Base-by-base conservation (phyloP, 352 stramenopile species). In the Phytophthora pisi region DNA sequence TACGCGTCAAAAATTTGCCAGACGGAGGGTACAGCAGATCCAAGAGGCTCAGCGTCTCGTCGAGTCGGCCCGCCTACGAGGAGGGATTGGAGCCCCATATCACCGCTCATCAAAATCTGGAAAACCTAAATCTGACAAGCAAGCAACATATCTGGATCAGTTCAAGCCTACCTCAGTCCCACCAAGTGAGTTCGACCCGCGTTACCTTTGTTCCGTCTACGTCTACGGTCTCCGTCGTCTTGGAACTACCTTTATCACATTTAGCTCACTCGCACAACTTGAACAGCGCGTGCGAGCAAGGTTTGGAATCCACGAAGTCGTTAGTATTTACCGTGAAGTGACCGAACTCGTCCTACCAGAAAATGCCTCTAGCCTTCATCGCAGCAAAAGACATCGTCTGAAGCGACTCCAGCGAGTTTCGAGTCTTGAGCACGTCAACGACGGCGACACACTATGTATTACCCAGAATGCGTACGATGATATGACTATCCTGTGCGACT, bases 401-500 rank as follows among this genome's bases (percentile, higher is more conserved):
- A 70, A 76, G 24, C 70, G 58, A 24, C 65, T 90, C 0, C 68
- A 87, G 28, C 74, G 79, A 5, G 42, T 90, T 52, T 64, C 56
- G 0, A 68, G 52, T 7, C 78, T 91, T 20, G 46, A 75, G 3
- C 64, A 85, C 13, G 55, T 93, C 7, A 64, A 63, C 13, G 72
- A 90, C 16, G 83, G 84, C 0, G 84, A 91, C 36, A 66, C 75
- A 7, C 58, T 93, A 2, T 93, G 83, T 45, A 72, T 79, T 42
- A 93, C 84, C 0, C 79, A 74, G 18, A 72, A 87, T 24, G 55
- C 78, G 10, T 88, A 89, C 63, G 79, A 93, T 45, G 84, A 93
- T 26, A 93, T 91, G 77, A 72, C 67, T 20, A 88, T 93, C 24
- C 57, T 90, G 23, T 90, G 82, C 26, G 64, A 79, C 15, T 91